These are phyloP conservation scores for Aspergillus tubingensis DNA, from an alignment of 2,329 filamentous ascomycete species.

Conservation along the genomic window DNA sequence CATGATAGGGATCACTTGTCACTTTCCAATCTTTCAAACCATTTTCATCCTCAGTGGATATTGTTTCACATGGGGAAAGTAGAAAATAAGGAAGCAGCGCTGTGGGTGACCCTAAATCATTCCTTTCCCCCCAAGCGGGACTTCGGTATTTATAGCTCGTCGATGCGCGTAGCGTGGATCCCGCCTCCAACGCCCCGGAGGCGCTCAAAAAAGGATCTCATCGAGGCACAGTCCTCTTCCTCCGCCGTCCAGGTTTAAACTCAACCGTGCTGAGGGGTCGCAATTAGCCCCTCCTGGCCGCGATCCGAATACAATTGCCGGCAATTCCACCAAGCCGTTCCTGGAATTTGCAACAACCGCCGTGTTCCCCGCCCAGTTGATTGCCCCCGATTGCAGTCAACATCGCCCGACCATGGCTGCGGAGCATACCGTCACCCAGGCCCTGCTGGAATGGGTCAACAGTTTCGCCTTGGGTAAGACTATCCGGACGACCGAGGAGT, in stretches of 20 bases:
- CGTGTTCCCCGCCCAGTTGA: constrained; percentile 7
- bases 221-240: background rate
- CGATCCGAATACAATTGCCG: background rate
- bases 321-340: background rate
- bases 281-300: background rate
- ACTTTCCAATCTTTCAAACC: too few relatives aligned
- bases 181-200: constrained; percentile 5
- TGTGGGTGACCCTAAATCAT: background rate
- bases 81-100: background rate
- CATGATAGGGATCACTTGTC: too few relatives aligned
- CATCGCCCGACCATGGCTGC: constrained; percentile 41
- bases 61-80: background rate
- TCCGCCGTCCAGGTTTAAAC: background rate
- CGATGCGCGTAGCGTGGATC: constrained; percentile 14
- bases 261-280: background rate
- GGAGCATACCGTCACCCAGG: constrained; percentile 48
- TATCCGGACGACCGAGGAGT: constrained; percentile 43
- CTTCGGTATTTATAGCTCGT: constrained; percentile 9
- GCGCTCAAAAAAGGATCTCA: constrained; percentile 6
- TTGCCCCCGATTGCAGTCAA: constrained; percentile 14
- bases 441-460: constrained; percentile 52
- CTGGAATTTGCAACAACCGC: background rate
- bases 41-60: background rate
- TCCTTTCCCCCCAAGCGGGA: background rate
- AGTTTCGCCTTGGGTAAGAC: constrained; percentile 47